phyloP scores from a whole-genome alignment of 2,329 filamentous ascomycete species.

The Drechslerella coelobrocha region DNA sequence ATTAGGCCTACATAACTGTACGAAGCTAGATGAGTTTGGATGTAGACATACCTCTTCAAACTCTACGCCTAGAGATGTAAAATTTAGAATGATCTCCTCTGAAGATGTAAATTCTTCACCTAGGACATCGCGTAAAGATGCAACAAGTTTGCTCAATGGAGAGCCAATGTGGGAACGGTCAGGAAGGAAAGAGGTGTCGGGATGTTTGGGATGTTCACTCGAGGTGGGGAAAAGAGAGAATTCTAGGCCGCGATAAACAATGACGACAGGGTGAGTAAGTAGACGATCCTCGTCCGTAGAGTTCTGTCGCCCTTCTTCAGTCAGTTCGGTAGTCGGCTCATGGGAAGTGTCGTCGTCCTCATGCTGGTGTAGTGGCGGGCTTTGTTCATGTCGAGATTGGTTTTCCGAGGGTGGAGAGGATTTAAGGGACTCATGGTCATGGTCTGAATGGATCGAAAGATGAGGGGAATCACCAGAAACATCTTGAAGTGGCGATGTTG shows the following conservation, averaged over 20 bases:
- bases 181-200: conserved; percentile 38
- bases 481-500: conserved; percentile 41
- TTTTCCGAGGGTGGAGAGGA: conserved; percentile 19
- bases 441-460: conserved; percentile 31
- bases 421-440: conserved; percentile 8
- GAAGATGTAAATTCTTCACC: conserved; percentile 41
- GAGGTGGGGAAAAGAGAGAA: conserved; percentile 40
- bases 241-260: conserved; percentile 38
- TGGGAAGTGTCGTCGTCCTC: conserved; percentile 2
- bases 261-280: conserved; percentile 37
- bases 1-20: background rate
- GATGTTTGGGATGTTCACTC: conserved; percentile 14
- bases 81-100: conserved; percentile 42
- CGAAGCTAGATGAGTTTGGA: background rate
- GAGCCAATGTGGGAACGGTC: conserved; percentile 33
- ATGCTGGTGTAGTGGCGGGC: background rate
- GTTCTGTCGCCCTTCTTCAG: conserved; percentile 7
- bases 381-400: conserved; percentile 15
- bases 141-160: conserved; percentile 40
- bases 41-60: conserved; percentile 42
- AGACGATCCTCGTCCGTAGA: conserved; percentile 16
- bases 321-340: background rate
- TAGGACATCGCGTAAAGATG: conserved; percentile 41
- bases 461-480: conserved; percentile 20
- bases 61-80: conserved; percentile 37